Evolutionary conservation across 2,329 filamentous ascomycete genomes (phyloP).

Genomic region (Colletotrichum sp.): DNA sequence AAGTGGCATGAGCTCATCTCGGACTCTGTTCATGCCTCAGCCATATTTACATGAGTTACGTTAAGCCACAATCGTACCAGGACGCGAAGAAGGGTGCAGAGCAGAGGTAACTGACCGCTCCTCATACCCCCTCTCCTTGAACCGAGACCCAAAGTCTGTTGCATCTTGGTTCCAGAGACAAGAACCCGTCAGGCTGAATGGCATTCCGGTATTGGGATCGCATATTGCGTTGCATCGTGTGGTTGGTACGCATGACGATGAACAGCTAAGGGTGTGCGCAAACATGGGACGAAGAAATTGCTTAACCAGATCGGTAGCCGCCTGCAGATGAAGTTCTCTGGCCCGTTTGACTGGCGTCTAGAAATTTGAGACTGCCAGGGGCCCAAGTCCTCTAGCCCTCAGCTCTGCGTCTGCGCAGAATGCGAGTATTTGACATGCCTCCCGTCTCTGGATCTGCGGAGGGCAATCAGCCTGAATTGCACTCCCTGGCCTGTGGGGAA

Average conservation of each 20-base stretch:
- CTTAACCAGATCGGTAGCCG: not conserved
- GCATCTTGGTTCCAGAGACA: not conserved
- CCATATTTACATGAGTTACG: slow-evolving; percentile 2
- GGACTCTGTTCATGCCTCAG: not conserved
- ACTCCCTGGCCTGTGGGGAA: not conserved
- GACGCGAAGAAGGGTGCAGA: not conserved
- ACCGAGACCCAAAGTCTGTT: not conserved
- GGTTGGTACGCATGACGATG: not conserved
- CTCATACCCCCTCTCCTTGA: not conserved
- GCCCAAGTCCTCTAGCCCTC: not conserved
- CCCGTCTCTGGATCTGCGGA: not conserved
- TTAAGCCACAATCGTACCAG: not conserved
- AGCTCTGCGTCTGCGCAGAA: not conserved
- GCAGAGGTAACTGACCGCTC: not conserved
- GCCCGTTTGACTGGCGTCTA: not conserved
- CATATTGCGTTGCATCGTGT: not conserved
- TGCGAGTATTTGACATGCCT: not conserved
- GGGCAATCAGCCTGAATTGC: slow-evolving; percentile 10
- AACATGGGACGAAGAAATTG: slow-evolving; percentile 6
- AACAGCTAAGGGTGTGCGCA: not conserved
- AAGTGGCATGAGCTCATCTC: not conserved
- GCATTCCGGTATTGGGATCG: not conserved
- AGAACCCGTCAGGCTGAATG: not conserved
- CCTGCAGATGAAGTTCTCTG: not conserved
- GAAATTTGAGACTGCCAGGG: not conserved